Conservation (phyloP, 306 rosid genomes). For the Arachis stenosperma region DNA sequence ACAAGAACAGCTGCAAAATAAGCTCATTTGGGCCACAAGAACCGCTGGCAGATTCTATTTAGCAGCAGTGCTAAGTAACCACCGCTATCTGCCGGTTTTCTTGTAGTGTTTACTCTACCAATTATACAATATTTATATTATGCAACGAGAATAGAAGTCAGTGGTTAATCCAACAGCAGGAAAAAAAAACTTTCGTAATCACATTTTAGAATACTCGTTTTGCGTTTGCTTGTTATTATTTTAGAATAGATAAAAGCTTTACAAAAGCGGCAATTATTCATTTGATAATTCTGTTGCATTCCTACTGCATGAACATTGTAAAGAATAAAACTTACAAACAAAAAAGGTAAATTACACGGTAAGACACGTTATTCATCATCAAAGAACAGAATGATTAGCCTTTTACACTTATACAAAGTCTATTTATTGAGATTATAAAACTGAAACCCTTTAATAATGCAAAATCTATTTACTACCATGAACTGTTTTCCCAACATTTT, state of each 20-base stretch:
- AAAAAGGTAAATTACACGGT: not conserved
- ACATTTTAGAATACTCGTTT: not conserved
- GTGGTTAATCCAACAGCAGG: no score
- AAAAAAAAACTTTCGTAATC: not conserved
- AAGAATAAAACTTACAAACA: not conserved
- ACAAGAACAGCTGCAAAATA: no score
- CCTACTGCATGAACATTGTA: constrained; percentile 3
- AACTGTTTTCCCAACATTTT: not conserved
- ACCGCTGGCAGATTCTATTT: no score
- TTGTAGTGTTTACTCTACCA: no score
- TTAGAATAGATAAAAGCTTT: not conserved
- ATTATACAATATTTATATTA: no score
- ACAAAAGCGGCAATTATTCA: constrained; percentile 8
- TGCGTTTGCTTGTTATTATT: not conserved
- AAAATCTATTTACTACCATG: constrained; percentile 27
- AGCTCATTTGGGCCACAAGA: no score
- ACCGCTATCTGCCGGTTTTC: no score
- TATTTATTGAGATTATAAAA: constrained; percentile 28
- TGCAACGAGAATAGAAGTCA: no score
- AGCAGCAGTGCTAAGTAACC: no score
- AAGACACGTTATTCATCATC: not conserved
- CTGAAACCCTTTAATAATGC: not conserved
- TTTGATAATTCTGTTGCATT: not conserved
- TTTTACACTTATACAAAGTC: not conserved
- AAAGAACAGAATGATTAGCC: constrained; percentile 18